phyloP scores from a whole-genome alignment of 208 protist genomes.

The Acanthamoeba healyi region DNA sequence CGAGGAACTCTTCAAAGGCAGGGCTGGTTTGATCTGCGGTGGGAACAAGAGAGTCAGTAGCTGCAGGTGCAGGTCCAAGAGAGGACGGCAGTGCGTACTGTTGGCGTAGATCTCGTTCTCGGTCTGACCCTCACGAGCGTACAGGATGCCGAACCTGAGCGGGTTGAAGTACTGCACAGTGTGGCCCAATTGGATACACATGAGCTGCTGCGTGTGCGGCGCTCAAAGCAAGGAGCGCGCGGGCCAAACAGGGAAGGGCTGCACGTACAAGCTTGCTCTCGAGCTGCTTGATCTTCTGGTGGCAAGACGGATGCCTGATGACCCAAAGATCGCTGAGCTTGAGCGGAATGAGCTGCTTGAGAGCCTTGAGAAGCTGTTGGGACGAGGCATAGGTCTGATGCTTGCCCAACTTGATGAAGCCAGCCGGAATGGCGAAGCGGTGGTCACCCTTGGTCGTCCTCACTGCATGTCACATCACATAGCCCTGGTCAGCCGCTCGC shows the following conservation, averaged over 20 bases:
- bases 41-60: too few species aligned
- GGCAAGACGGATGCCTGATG: constrained; percentile 33
- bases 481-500: too few species aligned
- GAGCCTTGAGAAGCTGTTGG: constrained; percentile 29
- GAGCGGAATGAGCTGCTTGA: constrained; percentile 62
- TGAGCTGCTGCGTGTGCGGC: neutral
- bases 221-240: too few species aligned
- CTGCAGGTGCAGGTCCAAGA: neutral
- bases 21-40: constrained; percentile 34
- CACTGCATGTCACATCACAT: neutral
- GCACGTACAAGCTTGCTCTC: constrained; percentile 56
- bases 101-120: constrained; percentile 64
- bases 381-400: constrained; percentile 7
- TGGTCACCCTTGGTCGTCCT: constrained; percentile 34
- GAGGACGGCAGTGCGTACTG: neutral
- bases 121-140: constrained; percentile 6
- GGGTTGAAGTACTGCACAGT: constrained; percentile 16
- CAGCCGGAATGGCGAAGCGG: constrained; percentile 35
- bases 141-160: constrained; percentile 39
- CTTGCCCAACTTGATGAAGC: constrained; percentile 52
- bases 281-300: constrained; percentile 8
- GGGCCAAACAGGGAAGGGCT: neutral
- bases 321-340: constrained; percentile 30
- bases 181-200: neutral
- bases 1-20: constrained; percentile 53